Percentiles rank a stretch among this genome's conserved stretches.
Evolutionary conservation across 148 eudicot species (phyloP).

Genomic region (Camellia lanceoleosa): DNA sequence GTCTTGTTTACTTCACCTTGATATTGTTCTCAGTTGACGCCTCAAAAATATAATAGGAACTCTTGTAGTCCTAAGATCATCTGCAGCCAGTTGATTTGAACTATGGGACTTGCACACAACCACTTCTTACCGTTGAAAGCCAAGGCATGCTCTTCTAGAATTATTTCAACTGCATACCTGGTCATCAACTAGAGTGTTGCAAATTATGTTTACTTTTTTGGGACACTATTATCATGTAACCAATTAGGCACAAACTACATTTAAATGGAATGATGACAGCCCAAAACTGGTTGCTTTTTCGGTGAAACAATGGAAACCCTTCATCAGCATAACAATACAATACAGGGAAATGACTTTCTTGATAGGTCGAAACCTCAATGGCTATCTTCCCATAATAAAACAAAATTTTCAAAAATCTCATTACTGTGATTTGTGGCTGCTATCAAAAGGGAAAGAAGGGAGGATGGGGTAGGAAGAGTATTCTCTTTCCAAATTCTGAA

Average conservation of each 20-base stretch:
- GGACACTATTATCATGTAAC: neutral
- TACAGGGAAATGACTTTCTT: neutral
- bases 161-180: slow-evolving; percentile 1
- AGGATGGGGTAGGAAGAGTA: neutral
- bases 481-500: neutral
- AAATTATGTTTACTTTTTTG: neutral
- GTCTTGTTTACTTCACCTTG: neutral
- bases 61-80: neutral
- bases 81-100: neutral
- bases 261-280: neutral
- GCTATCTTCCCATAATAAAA: neutral
- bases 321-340: neutral
- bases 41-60: neutral
- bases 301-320: neutral
- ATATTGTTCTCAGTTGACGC: neutral
- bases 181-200: neutral
- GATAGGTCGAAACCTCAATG: neutral
- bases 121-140: neutral
- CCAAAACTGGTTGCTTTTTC: neutral
- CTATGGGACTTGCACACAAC: neutral
- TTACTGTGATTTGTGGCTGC: neutral
- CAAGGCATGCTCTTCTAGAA: neutral
- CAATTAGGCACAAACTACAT: neutral
- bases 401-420: neutral
- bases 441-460: too few species aligned